Base-by-base conservation (phyloP, 75 land plant genomes). In the Picea sitchensis region DNA sequence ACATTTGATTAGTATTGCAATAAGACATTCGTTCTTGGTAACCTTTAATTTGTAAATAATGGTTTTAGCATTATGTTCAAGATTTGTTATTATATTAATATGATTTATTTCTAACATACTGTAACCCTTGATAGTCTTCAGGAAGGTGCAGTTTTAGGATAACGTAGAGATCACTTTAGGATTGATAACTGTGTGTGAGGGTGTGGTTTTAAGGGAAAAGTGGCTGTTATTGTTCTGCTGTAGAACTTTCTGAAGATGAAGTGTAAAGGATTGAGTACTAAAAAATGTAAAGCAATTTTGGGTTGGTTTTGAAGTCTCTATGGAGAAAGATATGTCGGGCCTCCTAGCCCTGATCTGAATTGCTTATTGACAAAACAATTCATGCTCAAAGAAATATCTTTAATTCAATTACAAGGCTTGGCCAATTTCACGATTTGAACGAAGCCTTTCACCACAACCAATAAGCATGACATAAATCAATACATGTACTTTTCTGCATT, bases 191-290 rank as follows among this genome's bases (percentile, higher is more conserved):
- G 12, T 9, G 20, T 2, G 18, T 7, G 23, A 69, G 17, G 8
- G 6, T 41, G 1, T 5, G n/a, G 2, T 68, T 68, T 18, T 5
- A 17, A 18, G 5, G 72, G 17, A 21, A 38, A 36, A 18, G 14
- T 68, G 72, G 30, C 18, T 34, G 36, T 68, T 15, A 36, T 68
- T 36, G 44, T 38, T 68, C 8, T 1, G 47, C 8, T 17, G 41
- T 41, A 69, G 51, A 41, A 69, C 51, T 41, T 69, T 69, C 21
- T 47, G 8, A 69, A 41, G 47, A 69, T 69, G 73, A 69, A 41
- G 18, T 41, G 23, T 38, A 20, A 69, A 36, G 41, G 47, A 69
- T 7, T 41, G 20, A 36, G 51, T 69, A 9, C 11, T 9, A 9
- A 51, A 51, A 51, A 9, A 9, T 51, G 56, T 51, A 51, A 51